Evolutionary conservation across 495 filamentous ascomycete genomes (phyloP).

Genomic region (Talaromyces stipitatus): DNA sequence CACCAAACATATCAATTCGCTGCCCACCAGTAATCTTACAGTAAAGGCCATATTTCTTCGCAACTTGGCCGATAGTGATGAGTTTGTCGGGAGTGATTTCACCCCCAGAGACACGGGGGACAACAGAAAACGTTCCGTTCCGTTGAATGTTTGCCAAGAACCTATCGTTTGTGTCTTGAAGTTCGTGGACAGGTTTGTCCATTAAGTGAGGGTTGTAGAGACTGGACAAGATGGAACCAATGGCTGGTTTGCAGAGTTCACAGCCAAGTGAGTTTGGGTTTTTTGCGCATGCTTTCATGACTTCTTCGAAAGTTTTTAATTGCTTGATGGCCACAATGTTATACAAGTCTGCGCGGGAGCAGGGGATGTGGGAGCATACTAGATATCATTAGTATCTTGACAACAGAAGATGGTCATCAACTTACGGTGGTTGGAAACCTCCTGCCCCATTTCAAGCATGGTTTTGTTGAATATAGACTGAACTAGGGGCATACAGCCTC

Average conservation of each 20-base stretch:
- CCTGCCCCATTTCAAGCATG: slow-evolving; percentile 84
- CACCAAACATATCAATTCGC: slow-evolving; percentile 93
- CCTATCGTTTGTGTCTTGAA: slow-evolving; percentile 91
- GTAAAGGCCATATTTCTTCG: slow-evolving; percentile 83
- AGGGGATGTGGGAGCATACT: slow-evolving; percentile 80
- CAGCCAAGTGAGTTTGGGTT: slow-evolving; percentile 73
- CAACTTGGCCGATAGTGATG: slow-evolving; percentile 80
- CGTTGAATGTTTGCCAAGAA: slow-evolving; percentile 94
- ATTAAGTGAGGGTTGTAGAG: slow-evolving; percentile 85
- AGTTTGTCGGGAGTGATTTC: slow-evolving; percentile 91
- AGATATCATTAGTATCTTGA: slow-evolving; percentile 12
- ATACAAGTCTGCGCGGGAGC: slow-evolving; percentile 83
- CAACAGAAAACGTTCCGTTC: slow-evolving; percentile 87
- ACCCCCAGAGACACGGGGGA: slow-evolving; percentile 78
- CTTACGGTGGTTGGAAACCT: slow-evolving; percentile 74
- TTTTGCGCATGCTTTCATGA: slow-evolving; percentile 78
- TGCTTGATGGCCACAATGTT: slow-evolving; percentile 83
- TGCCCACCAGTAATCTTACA: slow-evolving; percentile 95
- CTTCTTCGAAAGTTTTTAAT: slow-evolving; percentile 64
- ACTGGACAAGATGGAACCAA: slow-evolving; percentile 78
- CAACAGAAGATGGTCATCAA: neutral
- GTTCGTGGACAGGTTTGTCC: slow-evolving; percentile 62
- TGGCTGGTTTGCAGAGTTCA: slow-evolving; percentile 82
- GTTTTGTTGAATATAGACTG: slow-evolving; percentile 90
- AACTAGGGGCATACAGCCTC: slow-evolving; percentile 89